A percentile compares a stretch with the other conserved stretches of the same genome.
Conservation (phyloP, 2,329 filamentous ascomycete species). For the Monilinia aucupariae region DNA sequence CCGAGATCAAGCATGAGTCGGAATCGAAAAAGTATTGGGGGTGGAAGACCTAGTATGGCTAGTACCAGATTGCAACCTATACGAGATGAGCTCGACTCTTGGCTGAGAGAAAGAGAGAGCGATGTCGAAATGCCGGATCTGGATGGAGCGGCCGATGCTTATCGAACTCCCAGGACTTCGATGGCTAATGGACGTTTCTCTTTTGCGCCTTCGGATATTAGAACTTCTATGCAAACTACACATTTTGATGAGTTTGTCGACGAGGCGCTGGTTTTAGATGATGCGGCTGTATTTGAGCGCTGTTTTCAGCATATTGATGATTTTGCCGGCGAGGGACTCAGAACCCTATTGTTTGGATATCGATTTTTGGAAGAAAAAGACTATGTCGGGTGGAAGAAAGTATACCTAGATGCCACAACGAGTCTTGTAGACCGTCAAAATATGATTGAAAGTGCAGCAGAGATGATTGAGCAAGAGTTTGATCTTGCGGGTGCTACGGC, state of each 20-base stretch:
- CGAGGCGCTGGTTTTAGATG: slow-evolving; percentile 54
- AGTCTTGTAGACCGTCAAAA: slow-evolving; percentile 74
- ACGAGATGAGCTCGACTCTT: slow-evolving; percentile 35
- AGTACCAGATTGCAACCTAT: slow-evolving; percentile 36
- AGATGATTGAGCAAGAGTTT: slow-evolving; percentile 75
- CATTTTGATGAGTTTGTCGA: slow-evolving; percentile 51
- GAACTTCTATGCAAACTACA: slow-evolving; percentile 44
- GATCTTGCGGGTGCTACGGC: slow-evolving; percentile 83
- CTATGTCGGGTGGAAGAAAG: slow-evolving; percentile 69
- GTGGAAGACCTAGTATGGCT: slow-evolving; percentile 29
- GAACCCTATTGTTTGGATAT: slow-evolving; percentile 79
- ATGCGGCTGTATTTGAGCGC: slow-evolving; percentile 52
- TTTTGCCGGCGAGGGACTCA: slow-evolving; percentile 80
- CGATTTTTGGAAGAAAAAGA: slow-evolving; percentile 68
- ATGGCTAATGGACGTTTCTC: slow-evolving; percentile 32
- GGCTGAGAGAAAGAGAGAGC: slow-evolving; percentile 38
- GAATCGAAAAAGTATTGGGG: slow-evolving; percentile 27
- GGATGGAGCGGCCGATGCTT: slow-evolving; percentile 34
- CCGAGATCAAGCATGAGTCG: slow-evolving; percentile 17
- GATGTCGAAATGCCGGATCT: slow-evolving; percentile 41
- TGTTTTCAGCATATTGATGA: slow-evolving; percentile 85
- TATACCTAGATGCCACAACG: slow-evolving; percentile 74
- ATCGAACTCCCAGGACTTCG: slow-evolving; percentile 42
- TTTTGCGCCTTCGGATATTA: slow-evolving; percentile 27
- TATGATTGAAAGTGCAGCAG: slow-evolving; percentile 72